A percentile compares a stretch with the other conserved stretches of the same genome.
phyloP scores from a whole-genome alignment of 2,329 filamentous ascomycete species.

The Aspergillus sp. region DNA sequence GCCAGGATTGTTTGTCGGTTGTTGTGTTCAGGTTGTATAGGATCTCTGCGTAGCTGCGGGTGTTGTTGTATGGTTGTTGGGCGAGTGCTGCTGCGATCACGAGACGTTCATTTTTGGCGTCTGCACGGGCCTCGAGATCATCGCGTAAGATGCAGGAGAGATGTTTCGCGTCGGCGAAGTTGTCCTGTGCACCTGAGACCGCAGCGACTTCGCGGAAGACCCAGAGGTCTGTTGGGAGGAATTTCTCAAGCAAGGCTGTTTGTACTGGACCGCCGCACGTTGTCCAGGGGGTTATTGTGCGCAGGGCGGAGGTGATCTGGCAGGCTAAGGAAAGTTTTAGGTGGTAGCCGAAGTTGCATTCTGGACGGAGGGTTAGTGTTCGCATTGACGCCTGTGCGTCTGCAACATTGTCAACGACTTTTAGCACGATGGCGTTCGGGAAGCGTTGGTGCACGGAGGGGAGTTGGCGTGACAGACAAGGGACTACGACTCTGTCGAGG shows the following conservation, averaged over 20 bases:
- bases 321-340: conserved; percentile 17
- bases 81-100: conserved; percentile 12
- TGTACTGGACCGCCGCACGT: conserved; percentile 8
- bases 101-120: conserved; percentile 10
- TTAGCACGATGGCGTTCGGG: conserved; percentile 8
- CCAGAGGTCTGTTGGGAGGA: conserved; percentile 15
- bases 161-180: conserved; percentile 14
- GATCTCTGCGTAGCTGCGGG: conserved; percentile 10
- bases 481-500: conserved; percentile 8
- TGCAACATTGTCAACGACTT: conserved; percentile 6
- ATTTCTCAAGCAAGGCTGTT: conserved; percentile 8
- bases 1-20: conserved; percentile 11
- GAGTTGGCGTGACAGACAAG: conserved; percentile 14
- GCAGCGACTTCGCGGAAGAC: conserved; percentile 14
- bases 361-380: conserved; percentile 12
- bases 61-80: conserved; percentile 5
- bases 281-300: conserved; percentile 17
- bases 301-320: conserved; percentile 16
- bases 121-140: conserved; percentile 9
- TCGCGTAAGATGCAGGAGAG: conserved; percentile 18
- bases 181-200: conserved; percentile 11
- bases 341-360: conserved; percentile 12
- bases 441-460: conserved; percentile 11
- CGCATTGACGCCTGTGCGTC: conserved; percentile 18
- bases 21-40: conserved; percentile 9